Conservation (phyloP, 2,329 filamentous ascomycete species). For the Ophiocordyceps camponoti-rufipedis region DNA sequence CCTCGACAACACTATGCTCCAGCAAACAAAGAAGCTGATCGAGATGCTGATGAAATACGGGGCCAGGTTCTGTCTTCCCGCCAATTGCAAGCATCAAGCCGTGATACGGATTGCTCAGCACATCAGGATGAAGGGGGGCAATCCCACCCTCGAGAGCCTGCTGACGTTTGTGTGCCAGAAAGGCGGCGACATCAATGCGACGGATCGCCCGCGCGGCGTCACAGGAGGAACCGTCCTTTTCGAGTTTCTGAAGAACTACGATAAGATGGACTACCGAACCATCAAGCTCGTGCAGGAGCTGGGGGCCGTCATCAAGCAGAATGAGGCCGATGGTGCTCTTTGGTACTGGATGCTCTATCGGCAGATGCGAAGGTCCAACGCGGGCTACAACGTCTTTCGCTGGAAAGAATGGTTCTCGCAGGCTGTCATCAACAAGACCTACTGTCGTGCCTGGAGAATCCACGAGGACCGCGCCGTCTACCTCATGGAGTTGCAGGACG, state of each 20-base stretch:
- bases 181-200: neutral
- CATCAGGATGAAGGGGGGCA: neutral
- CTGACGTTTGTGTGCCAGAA: neutral
- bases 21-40: neutral
- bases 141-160: neutral
- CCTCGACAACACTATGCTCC: fast-evolving
- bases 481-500: no score
- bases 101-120: neutral
- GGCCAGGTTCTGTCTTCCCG: neutral
- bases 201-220: neutral
- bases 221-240: neutral
- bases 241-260: neutral
- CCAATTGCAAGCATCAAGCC: neutral
- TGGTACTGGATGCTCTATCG: neutral
- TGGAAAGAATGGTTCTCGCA: no score
- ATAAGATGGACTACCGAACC: neutral
- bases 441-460: no score
- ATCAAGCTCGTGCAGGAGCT: neutral
- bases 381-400: neutral
- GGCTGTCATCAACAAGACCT: no score
- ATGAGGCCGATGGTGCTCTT: conserved; percentile 1
- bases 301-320: neutral
- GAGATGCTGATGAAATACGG: neutral
- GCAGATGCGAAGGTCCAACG: neutral
- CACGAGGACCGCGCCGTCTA: no score